phyloP scores from a whole-genome alignment of 2,329 filamentous ascomycete species.

The Cladorrhinum sp. region DNA sequence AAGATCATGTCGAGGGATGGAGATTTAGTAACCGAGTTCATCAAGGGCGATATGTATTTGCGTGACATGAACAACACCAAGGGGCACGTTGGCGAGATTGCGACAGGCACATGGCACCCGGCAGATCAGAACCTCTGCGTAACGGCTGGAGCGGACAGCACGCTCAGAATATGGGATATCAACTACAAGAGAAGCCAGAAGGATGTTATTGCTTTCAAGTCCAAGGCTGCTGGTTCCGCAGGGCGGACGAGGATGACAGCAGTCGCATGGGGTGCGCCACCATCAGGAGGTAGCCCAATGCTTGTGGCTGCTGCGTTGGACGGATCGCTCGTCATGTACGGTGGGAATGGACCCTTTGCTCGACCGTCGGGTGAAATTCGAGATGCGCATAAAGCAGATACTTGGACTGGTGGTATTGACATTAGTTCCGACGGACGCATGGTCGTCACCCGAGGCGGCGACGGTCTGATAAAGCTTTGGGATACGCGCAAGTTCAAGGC shows the following conservation, averaged over 20 bases:
- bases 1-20: constrained; percentile 89
- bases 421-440: constrained; percentile 88
- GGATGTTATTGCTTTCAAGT: constrained; percentile 94
- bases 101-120: constrained; percentile 87
- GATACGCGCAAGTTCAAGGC: constrained; percentile 94
- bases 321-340: constrained; percentile 88
- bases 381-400: constrained; percentile 76
- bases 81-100: constrained; percentile 89
- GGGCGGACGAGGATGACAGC: constrained; percentile 93
- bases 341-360: constrained; percentile 80
- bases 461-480: constrained; percentile 93
- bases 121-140: constrained; percentile 79
- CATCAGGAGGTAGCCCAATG: constrained; percentile 73
- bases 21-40: constrained; percentile 79
- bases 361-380: constrained; percentile 79
- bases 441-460: constrained; percentile 85
- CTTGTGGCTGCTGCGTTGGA: constrained; percentile 83
- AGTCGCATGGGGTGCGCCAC: constrained; percentile 76
- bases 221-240: constrained; percentile 79
- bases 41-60: constrained; percentile 98
- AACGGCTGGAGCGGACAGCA: constrained; percentile 93
- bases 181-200: constrained; percentile 88
- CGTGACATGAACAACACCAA: constrained; percentile 98
- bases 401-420: constrained; percentile 90
- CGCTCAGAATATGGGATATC: constrained; percentile 93